A percentile compares a stretch with the other conserved stretches of the same genome.
Conservation (phyloP, 2,329 filamentous ascomycete genomes). For the Pseudogymnoascus verrucosus region DNA sequence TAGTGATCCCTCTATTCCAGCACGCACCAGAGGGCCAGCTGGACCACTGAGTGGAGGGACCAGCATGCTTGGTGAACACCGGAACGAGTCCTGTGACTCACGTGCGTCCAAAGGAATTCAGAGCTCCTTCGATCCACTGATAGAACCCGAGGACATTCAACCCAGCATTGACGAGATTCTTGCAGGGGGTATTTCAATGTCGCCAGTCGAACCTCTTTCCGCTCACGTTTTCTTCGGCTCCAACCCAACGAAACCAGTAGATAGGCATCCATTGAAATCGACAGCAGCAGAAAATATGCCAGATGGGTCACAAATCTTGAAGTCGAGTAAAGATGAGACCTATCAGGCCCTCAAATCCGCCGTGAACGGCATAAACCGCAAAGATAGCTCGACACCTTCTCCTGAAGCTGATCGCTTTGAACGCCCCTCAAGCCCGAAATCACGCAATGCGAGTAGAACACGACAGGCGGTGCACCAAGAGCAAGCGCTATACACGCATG, state of each 20-base stretch:
- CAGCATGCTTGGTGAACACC: not conserved
- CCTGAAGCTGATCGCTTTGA: not conserved
- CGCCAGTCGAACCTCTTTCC: constrained; percentile 8
- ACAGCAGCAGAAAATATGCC: not conserved
- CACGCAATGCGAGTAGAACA: constrained; percentile 9
- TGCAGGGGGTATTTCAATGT: not conserved
- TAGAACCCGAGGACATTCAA: not conserved
- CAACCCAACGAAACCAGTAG: not conserved
- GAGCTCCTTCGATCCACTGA: not conserved
- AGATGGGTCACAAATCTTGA: not conserved
- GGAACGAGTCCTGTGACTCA: not conserved
- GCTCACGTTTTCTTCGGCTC: constrained; percentile 7
- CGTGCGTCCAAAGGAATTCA: not conserved
- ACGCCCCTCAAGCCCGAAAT: constrained; percentile 8
- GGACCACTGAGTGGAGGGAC: not conserved
- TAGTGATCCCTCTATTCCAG: constrained; percentile 7
- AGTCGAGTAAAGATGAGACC: not conserved
- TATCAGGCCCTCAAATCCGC: not conserved
- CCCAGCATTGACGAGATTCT: constrained; percentile 9
- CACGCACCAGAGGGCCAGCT: not conserved
- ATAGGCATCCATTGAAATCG: not conserved
- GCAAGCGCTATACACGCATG: not conserved
- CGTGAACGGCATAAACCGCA: not conserved
- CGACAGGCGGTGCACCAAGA: not conserved
- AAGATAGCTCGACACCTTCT: not conserved